phyloP scores from a whole-genome alignment of 768 basidiomycete genomes.

The Obba rivulosa region DNA sequence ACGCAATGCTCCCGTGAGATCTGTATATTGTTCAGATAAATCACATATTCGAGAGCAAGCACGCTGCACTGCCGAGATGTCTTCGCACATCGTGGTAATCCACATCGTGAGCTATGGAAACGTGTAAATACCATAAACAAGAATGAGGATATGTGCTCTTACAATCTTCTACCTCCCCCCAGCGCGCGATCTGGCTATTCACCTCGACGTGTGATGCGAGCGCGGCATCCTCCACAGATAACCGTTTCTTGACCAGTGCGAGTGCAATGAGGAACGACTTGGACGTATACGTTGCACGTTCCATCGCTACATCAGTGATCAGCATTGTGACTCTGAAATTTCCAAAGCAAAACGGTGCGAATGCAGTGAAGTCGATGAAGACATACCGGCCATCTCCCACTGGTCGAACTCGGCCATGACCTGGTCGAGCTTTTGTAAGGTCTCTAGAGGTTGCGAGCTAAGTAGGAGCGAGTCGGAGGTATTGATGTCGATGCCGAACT shows the following conservation, averaged over 20 bases:
- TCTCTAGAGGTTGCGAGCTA: conserved; percentile 63
- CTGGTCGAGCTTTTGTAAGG: conserved; percentile 51
- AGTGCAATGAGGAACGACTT: conserved; percentile 90
- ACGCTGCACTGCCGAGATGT: conserved; percentile 77
- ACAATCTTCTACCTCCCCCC: conserved; percentile 99
- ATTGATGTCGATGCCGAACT: conserved; percentile 62
- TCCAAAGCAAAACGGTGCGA: too few species aligned
- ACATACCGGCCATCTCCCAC: conserved; percentile 88
- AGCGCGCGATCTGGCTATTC: conserved; percentile 88
- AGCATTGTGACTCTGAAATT: background rate
- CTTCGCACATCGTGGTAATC: conserved; percentile 92
- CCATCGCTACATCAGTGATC: conserved; percentile 59
- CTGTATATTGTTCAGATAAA: too few species aligned
- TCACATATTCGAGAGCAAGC: conserved; percentile 27
- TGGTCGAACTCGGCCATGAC: conserved; percentile 61
- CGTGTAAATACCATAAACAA: background rate
- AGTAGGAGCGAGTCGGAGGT: conserved; percentile 70
- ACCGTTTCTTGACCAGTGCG: conserved; percentile 69
- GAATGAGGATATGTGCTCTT: conserved; percentile 31
- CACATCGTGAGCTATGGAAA: conserved; percentile 85
- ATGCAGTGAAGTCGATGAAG: background rate
- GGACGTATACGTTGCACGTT: conserved; percentile 81
- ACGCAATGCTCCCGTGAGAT: too few species aligned
- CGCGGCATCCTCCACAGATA: conserved; percentile 82
- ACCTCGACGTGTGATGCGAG: conserved; percentile 89